Base-by-base conservation (phyloP, 306 rosid genomes). In the Rosa persica region DNA sequence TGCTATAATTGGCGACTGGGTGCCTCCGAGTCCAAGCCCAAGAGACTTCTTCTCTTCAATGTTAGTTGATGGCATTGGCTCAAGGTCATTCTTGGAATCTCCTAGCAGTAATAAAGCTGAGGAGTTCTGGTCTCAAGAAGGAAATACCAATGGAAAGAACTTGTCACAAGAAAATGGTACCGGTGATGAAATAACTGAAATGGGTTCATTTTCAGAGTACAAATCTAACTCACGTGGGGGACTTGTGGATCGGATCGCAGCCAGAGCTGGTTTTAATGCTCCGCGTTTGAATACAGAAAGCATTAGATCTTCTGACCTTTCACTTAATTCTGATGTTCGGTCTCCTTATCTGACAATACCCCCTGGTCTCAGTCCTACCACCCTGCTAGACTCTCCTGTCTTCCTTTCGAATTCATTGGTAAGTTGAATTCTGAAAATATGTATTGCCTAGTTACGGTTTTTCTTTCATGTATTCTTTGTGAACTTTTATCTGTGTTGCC, bases 301-400 rank as follows among this genome's bases (percentile, higher is more conserved):
- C 87, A 90, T 94, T 82, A 89, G 93, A 90, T 87, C 95, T 34
- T 78, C 95, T 40, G 96, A 92, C 60, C 89, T 83, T 72, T 83
- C 96, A 5, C 80, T 83, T 19, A 81, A 85, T 84, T 74, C 96
- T 1, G 92, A 92, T 40, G 16, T 78, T 73, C 90, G 81, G 70
- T 92, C 98, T 80, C 88, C 98, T 83, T 90, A 89, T 86, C 80
- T 92, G 71, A 89, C 96, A 43, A 88, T 94, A 77, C 96, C 98
- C 1, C 95, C 97, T 69, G 98, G 98, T 81, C 93, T 94, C 75
- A 94, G 98, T 88, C 98, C 98, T 48, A 92, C 97, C 73, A 88
- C 97, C 55, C 89, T 94, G 81, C 86, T 94, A 34, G 98, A 94
- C 74, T 94, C 98, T 67, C 97, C 98, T 0, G 97, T 92, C 54